These are phyloP conservation scores for Triglochin maritima DNA, from an alignment of 106 monocot species.

Conservation along the genomic window DNA sequence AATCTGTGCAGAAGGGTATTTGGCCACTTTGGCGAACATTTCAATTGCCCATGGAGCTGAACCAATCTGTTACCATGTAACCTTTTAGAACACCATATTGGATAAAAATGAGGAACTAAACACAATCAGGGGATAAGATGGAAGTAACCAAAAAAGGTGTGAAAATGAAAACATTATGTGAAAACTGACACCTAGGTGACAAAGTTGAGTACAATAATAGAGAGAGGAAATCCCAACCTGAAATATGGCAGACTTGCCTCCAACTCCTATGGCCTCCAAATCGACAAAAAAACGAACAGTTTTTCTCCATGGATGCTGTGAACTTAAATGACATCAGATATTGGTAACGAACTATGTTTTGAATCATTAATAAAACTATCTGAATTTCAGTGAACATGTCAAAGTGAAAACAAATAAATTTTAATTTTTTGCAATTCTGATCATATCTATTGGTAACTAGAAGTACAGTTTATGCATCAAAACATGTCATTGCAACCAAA, in stretches of 20 bases:
- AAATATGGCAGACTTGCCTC: conserved; percentile 31
- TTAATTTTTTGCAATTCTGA: no score
- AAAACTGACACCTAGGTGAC: background rate
- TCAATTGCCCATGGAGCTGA: conserved; percentile 62
- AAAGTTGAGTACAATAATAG: background rate
- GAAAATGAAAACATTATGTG: background rate
- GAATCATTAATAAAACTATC: no score
- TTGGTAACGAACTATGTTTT: no score
- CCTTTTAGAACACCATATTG: background rate
- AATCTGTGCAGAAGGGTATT: conserved; percentile 81
- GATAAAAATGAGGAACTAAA: background rate
- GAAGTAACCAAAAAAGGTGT: no score
- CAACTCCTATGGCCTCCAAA: conserved; percentile 28
- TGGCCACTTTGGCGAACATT: conserved; percentile 66
- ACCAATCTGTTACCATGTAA: conserved; percentile 29
- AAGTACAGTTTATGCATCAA: no score
- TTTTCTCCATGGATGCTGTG: conserved; percentile 28
- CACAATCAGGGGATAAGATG: background rate
- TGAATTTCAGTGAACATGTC: no score
- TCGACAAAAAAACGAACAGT: conserved; percentile 19
- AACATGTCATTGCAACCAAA: no score
- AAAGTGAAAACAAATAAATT: no score
- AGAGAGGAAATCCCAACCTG: conserved; percentile 9
- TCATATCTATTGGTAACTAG: no score
- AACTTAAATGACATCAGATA: background rate